Conservation (phyloP, 2,329 filamentous ascomycete genomes). For the Trichoderma afroharzianum region DNA sequence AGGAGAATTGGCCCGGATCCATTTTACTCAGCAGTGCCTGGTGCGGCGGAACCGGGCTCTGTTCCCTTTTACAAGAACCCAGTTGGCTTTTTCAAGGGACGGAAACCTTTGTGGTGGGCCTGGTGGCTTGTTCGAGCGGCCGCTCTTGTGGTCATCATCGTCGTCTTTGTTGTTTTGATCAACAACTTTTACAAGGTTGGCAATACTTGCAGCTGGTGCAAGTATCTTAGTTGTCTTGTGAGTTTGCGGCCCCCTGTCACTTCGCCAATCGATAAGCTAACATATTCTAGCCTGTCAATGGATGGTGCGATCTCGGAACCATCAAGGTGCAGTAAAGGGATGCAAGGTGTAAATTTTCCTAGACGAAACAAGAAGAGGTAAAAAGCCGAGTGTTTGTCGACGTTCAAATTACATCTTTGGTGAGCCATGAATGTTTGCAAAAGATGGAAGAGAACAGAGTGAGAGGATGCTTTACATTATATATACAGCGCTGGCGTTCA, state of each 20-base stretch:
- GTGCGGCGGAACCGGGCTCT: constrained; percentile 45
- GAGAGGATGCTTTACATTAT: constrained; percentile 21
- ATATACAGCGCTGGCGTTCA: constrained; percentile 36
- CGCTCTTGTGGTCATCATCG: constrained; percentile 72
- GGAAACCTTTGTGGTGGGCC: constrained; percentile 92
- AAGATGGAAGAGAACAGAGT: constrained; percentile 11
- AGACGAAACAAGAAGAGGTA: neutral
- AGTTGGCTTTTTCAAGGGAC: constrained; percentile 80
- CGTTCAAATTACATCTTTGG: neutral
- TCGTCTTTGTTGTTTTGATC: constrained; percentile 81
- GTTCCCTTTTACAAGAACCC: constrained; percentile 59
- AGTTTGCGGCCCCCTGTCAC: constrained; percentile 44
- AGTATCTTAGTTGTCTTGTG: constrained; percentile 89
- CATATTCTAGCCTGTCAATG: constrained; percentile 53
- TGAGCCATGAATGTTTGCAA: neutral
- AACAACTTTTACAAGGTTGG: constrained; percentile 86
- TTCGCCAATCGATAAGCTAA: constrained; percentile 23
- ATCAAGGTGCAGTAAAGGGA: constrained; percentile 23
- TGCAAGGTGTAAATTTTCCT: neutral
- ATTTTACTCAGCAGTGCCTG: constrained; percentile 67
- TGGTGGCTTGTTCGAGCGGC: constrained; percentile 90
- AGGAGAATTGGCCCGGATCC: constrained; percentile 68
- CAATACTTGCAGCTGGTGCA: constrained; percentile 84
- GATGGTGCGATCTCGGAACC: constrained; percentile 60
- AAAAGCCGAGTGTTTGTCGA: neutral